Evolutionary conservation across 2,329 filamentous ascomycete genomes (phyloP).

Genomic region (Capronia epimyces): DNA sequence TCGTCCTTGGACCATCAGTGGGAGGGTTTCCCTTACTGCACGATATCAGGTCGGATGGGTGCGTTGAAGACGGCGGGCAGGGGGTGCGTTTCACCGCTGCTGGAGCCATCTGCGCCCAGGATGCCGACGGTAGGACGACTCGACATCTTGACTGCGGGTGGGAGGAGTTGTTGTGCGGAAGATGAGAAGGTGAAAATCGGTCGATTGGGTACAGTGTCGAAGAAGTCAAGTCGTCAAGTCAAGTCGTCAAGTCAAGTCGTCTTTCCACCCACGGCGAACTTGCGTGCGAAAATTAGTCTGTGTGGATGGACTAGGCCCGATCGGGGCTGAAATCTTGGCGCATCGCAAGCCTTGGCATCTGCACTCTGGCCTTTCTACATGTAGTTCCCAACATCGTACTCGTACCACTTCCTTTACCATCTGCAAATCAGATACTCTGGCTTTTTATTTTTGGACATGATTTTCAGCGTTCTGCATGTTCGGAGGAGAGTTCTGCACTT

Average conservation of each 20-base stretch:
- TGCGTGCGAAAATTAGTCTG: constrained; percentile 9
- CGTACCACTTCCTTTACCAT: too few species aligned
- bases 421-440: too few species aligned
- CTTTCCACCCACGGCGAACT: background rate
- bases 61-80: constrained; percentile 95
- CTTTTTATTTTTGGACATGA: too few species aligned
- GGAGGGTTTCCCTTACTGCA: constrained; percentile 64
- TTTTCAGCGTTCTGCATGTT: too few species aligned
- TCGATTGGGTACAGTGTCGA: constrained; percentile 2
- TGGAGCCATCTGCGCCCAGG: constrained; percentile 90
- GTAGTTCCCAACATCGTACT: background rate
- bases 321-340: constrained; percentile 12
- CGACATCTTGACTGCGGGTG: constrained; percentile 57
- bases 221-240: constrained; percentile 2
- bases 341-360: constrained; percentile 3
- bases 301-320: constrained; percentile 6
- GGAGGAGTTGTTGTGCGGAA: constrained; percentile 6
- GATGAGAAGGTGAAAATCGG: constrained; percentile 11
- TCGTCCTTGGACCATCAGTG: background rate
- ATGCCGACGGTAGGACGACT: constrained; percentile 96
- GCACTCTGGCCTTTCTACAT: background rate
- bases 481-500: too few species aligned
- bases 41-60: constrained; percentile 97
- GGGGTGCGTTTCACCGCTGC: constrained; percentile 81
- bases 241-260: background rate